A percentile compares a stretch with the other conserved stretches of the same genome.
Evolutionary conservation across 768 basidiomycete genomes (phyloP).

Genomic region (Ramaria rubella): DNA sequence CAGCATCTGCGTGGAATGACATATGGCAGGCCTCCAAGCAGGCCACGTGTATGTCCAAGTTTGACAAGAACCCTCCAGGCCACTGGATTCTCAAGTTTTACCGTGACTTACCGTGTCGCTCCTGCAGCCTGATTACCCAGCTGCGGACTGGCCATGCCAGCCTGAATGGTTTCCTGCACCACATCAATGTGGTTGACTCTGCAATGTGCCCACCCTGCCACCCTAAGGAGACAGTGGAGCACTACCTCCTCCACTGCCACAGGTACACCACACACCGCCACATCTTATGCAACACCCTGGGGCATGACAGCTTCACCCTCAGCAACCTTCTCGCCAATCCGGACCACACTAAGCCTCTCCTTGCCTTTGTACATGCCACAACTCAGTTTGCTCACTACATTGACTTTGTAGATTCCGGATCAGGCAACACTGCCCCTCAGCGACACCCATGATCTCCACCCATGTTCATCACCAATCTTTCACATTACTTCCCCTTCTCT

Average conservation of each 20-base stretch:
- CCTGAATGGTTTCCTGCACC: neutral
- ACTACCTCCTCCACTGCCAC: neutral
- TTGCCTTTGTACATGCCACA: neutral
- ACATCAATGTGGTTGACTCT: neutral
- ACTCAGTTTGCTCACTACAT: neutral
- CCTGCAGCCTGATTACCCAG: neutral
- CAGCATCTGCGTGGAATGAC: neutral
- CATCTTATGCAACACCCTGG: neutral
- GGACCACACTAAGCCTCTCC: neutral
- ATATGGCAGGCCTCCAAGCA: neutral
- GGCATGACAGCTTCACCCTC: neutral
- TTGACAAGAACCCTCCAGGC: neutral
- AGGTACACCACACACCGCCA: neutral
- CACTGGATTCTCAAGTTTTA: neutral
- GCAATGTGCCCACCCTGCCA: neutral
- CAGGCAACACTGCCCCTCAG: too few relatives aligned
- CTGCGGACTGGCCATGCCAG: neutral
- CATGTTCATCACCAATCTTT: too few relatives aligned
- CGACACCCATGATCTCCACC: too few relatives aligned
- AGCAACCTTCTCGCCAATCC: neutral
- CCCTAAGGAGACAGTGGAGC: neutral
- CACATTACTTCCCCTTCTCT: too few relatives aligned
- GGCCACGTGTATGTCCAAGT: neutral
- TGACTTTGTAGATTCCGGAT: too few relatives aligned
- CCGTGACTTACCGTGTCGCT: neutral